phyloP scores from a whole-genome alignment of 2,329 filamentous ascomycete species.

The Fusarium concolor region DNA sequence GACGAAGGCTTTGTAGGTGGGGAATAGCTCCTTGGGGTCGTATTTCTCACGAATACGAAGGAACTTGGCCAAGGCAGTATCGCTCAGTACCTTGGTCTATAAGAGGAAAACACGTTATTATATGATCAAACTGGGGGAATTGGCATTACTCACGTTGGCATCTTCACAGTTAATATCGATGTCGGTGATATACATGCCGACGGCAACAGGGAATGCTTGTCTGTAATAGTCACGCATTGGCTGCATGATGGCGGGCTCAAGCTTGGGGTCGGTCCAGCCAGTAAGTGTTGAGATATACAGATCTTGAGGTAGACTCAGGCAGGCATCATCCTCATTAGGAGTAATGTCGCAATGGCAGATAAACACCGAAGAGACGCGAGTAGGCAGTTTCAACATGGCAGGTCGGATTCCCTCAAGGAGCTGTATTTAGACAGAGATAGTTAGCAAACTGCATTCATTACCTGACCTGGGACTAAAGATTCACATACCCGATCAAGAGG shows the following conservation, averaged over 20 bases:
- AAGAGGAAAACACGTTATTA: neutral
- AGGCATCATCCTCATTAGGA: constrained; percentile 8
- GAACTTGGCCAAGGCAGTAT: constrained; percentile 1
- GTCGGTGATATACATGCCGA: constrained; percentile 14
- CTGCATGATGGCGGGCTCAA: neutral
- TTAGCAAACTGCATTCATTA: neutral
- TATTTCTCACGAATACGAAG: constrained; percentile 7
- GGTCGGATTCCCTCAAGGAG: constrained; percentile 9
- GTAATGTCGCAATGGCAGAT: constrained; percentile 4
- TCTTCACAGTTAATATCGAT: constrained; percentile 7
- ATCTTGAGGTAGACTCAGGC: constrained; percentile 16
- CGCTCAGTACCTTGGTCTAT: neutral
- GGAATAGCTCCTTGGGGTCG: neutral
- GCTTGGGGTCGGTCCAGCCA: constrained; percentile 19
- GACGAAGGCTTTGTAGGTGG: neutral
- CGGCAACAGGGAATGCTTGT: constrained; percentile 2
- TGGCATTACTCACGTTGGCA: neutral
- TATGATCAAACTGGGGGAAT: no score
- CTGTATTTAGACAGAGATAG: neutral
- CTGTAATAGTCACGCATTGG: constrained; percentile 5
- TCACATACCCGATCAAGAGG: neutral
- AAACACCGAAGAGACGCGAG: constrained; percentile 11
- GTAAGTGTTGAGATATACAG: constrained; percentile 17
- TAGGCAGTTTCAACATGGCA: constrained; percentile 5
- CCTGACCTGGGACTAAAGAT: neutral